Conservation (phyloP, 2,329 filamentous ascomycete species). For the Hypoxylon sp. region DNA sequence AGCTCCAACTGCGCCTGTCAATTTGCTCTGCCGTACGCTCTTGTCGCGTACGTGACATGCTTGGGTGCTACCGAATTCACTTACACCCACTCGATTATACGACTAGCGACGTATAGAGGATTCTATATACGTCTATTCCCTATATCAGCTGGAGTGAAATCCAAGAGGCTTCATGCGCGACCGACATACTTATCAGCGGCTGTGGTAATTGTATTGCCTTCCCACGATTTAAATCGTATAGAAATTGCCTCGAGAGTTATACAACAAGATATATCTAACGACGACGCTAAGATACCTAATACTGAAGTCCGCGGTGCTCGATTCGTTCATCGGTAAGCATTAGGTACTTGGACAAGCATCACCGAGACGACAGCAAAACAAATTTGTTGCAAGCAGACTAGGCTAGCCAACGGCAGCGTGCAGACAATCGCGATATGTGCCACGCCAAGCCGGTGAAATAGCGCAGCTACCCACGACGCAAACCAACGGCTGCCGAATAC, state of each 20-base stretch:
- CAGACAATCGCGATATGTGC: conserved; percentile 42
- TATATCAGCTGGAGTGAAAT: conserved; percentile 2
- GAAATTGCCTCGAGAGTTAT: background rate
- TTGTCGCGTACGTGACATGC: conserved; percentile 34
- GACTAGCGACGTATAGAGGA: conserved; percentile 19
- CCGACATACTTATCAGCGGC: background rate
- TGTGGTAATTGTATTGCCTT: background rate
- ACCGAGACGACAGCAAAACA: conserved; percentile 10
- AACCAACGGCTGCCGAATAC: conserved; percentile 27
- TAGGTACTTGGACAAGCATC: conserved; percentile 13
- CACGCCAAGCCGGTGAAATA: conserved; percentile 40
- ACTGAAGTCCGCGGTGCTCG: background rate
- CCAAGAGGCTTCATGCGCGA: conserved; percentile 2
- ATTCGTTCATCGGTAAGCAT: conserved; percentile 1
- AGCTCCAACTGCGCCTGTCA: conserved; percentile 33
- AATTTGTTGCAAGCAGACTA: conserved; percentile 15
- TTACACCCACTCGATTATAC: conserved; percentile 20
- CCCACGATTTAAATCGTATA: background rate
- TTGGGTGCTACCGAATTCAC: conserved; percentile 16
- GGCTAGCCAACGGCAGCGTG: conserved; percentile 32
- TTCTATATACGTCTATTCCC: conserved; percentile 3
- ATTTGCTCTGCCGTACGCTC: conserved; percentile 35
- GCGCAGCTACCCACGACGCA: conserved; percentile 30
- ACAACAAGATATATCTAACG: background rate
- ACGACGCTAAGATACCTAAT: background rate